phyloP scores from a whole-genome alignment of 2,329 filamentous ascomycete genomes.

The Fusarium oxysporum region DNA sequence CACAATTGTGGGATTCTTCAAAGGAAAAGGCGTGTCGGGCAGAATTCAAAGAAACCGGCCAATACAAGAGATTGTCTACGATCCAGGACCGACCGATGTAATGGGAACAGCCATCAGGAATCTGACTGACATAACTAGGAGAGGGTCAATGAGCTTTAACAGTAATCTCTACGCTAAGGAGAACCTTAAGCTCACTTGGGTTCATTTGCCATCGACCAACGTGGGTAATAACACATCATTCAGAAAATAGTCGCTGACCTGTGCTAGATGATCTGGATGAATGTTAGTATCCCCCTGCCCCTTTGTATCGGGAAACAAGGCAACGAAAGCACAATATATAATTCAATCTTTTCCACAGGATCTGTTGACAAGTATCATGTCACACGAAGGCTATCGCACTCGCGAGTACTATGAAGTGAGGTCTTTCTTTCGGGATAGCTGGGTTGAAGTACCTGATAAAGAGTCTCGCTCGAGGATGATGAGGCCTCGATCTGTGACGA shows the following conservation, averaged over 20 bases:
- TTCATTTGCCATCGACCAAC: slow-evolving; percentile 17
- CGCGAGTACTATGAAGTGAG: background rate
- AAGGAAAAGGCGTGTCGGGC: background rate
- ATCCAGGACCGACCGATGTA: background rate
- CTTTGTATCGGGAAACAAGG: no score
- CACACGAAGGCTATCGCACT: background rate
- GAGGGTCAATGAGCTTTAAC: background rate
- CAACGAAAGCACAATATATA: no score
- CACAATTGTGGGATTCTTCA: background rate
- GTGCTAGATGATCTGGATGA: slow-evolving; percentile 15
- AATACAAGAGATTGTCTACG: background rate
- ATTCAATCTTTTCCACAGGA: background rate
- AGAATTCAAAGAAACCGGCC: background rate
- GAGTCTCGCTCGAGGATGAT: background rate
- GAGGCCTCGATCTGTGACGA: background rate
- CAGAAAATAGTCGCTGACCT: no score
- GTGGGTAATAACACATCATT: background rate
- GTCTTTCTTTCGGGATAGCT: slow-evolving; percentile 7
- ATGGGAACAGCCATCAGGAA: background rate
- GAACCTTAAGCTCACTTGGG: background rate
- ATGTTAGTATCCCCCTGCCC: background rate
- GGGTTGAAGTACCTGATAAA: slow-evolving; percentile 2
- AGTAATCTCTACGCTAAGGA: background rate
- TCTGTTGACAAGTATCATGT: background rate
- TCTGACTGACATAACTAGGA: background rate